Conservation (phyloP, 768 basidiomycete genomes). For the Cubamyces sp. region DNA sequence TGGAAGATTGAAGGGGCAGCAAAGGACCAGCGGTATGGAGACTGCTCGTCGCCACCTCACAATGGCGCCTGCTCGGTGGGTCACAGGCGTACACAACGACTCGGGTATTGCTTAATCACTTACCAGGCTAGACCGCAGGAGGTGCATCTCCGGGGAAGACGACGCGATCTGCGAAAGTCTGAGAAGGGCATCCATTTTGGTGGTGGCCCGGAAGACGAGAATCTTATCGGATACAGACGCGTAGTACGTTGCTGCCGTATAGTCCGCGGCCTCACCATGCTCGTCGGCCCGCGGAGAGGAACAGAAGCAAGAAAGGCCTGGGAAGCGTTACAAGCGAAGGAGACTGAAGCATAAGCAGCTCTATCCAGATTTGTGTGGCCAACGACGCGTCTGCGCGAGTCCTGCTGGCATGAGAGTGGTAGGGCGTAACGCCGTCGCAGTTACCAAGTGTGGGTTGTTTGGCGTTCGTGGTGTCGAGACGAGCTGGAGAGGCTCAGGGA, state of each 20-base stretch:
- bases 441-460: too few relatives aligned
- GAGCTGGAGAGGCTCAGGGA: too few relatives aligned
- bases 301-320: not conserved
- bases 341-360: too few relatives aligned
- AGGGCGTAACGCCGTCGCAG: too few relatives aligned
- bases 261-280: not conserved
- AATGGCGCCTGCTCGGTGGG: slow-evolving; percentile 8
- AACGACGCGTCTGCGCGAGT: too few relatives aligned
- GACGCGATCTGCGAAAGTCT: slow-evolving; percentile 21
- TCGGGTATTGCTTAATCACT: slow-evolving; percentile 19
- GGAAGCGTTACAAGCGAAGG: not conserved
- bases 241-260: not conserved
- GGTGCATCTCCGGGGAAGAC: slow-evolving; percentile 18
- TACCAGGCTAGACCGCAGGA: slow-evolving; percentile 19
- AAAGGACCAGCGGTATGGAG: slow-evolving; percentile 18
- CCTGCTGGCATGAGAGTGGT: too few relatives aligned
- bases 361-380: too few relatives aligned
- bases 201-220: not conserved
- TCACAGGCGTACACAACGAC: slow-evolving; percentile 21
- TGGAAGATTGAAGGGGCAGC: slow-evolving; percentile 14
- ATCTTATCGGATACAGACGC: slow-evolving; percentile 17
- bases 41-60: slow-evolving; percentile 7
- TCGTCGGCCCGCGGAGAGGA: not conserved
- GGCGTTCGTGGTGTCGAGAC: too few relatives aligned
- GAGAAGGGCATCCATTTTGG: slow-evolving; percentile 2